A percentile compares a stretch with the other conserved stretches of the same genome.
Evolutionary conservation across 2,329 filamentous ascomycete genomes (phyloP).

Genomic region (Cryphonectria japonica): DNA sequence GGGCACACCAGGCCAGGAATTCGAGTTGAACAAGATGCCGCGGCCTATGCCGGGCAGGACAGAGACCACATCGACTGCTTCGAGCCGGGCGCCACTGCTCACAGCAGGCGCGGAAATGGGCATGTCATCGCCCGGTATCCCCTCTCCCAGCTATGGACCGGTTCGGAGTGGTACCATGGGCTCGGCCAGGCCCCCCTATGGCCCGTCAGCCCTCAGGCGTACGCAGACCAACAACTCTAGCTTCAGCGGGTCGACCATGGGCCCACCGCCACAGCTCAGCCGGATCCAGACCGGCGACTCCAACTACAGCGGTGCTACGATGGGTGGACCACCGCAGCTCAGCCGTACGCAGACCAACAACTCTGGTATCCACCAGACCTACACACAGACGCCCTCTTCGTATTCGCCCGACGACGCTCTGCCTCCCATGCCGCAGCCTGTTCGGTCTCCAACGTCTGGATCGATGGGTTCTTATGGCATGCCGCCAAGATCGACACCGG

Average conservation of each 20-base stretch:
- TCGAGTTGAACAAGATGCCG: constrained; percentile 56
- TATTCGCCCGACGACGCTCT: constrained; percentile 32
- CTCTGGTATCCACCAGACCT: constrained; percentile 31
- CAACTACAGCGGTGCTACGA: constrained; percentile 26
- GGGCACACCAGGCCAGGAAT: constrained; percentile 52
- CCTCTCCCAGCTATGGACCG: constrained; percentile 32
- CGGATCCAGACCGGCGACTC: constrained; percentile 36
- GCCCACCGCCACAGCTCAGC: constrained; percentile 32
- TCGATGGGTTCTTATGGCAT: constrained; percentile 31
- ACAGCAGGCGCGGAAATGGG: constrained; percentile 39
- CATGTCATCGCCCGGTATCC: constrained; percentile 36
- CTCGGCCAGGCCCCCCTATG: constrained; percentile 34
- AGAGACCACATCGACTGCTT: constrained; percentile 36
- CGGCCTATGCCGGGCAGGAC: constrained; percentile 48
- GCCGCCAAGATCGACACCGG: constrained; percentile 25
- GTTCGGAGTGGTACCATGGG: constrained; percentile 31
- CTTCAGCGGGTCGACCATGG: constrained; percentile 27
- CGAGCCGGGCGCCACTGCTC: constrained; percentile 38
- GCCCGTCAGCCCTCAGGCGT: constrained; percentile 32
- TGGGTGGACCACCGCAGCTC: constrained; percentile 30
- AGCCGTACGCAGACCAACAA: constrained; percentile 36
- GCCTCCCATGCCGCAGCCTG: constrained; percentile 36
- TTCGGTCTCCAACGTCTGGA: constrained; percentile 32
- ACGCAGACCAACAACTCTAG: constrained; percentile 35
- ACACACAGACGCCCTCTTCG: constrained; percentile 25